Conservation (phyloP, 2,329 filamentous ascomycete species). For the Monosporascus sp. region DNA sequence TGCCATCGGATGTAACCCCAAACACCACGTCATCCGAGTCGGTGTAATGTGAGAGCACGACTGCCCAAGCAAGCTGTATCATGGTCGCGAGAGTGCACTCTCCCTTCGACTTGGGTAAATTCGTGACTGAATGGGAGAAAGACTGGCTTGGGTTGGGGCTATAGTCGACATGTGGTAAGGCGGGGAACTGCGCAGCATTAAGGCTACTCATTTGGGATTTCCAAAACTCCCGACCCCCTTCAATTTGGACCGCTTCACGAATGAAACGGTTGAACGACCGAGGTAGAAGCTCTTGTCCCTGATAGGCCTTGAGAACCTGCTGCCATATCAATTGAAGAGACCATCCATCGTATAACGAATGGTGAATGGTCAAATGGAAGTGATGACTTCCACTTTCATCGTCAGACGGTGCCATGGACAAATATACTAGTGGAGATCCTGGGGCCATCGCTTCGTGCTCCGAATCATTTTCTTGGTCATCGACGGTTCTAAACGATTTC, state of each 20-base stretch:
- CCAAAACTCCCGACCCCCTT: conserved; percentile 16
- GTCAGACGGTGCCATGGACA: background rate
- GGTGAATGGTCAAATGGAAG: conserved; percentile 26
- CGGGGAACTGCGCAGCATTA: conserved; percentile 13
- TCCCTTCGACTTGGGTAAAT: too few species aligned
- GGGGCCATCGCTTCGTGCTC: too few species aligned
- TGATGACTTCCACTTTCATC: background rate
- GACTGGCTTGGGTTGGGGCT: conserved; percentile 19
- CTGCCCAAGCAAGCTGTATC: conserved; percentile 35
- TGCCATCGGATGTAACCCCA: conserved; percentile 35
- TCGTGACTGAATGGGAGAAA: background rate
- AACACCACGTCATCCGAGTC: conserved; percentile 33
- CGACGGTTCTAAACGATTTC: too few species aligned
- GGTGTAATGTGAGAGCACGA: conserved; percentile 31
- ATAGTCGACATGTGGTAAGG: conserved; percentile 12
- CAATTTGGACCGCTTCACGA: too few species aligned
- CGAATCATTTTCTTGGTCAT: too few species aligned
- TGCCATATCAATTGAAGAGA: conserved; percentile 15
- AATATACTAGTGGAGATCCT: too few species aligned
- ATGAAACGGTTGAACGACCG: too few species aligned
- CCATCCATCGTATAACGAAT: conserved; percentile 29
- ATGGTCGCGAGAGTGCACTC: conserved; percentile 29
- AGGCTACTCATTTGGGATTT: conserved; percentile 12
- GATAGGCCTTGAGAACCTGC: conserved; percentile 6
- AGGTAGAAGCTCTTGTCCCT: conserved; percentile 1